These are phyloP conservation scores for Colletotrichum theobromicola DNA, from an alignment of 2,329 filamentous ascomycete genomes.

Conservation along the genomic window DNA sequence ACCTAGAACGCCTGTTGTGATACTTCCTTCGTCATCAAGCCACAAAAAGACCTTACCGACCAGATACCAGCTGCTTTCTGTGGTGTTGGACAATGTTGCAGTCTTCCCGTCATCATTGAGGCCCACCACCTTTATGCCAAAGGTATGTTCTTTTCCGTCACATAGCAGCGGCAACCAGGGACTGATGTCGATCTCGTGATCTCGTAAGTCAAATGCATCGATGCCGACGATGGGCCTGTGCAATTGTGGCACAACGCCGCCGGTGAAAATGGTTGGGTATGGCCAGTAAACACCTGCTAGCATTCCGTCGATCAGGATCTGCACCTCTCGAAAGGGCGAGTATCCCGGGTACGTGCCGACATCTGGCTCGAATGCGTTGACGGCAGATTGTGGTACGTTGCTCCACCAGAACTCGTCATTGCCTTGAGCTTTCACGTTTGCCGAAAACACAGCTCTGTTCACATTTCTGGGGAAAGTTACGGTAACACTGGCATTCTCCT, in stretches of 20 bases:
- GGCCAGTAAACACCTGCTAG: slow-evolving; percentile 82
- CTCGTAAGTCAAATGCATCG: slow-evolving; percentile 78
- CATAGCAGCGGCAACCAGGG: slow-evolving; percentile 75
- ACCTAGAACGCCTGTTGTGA: slow-evolving; percentile 55
- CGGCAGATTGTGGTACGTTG: slow-evolving; percentile 71
- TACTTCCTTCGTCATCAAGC: slow-evolving; percentile 56
- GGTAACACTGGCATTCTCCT: slow-evolving; percentile 61
- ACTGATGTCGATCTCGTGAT: slow-evolving; percentile 83
- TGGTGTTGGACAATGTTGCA: slow-evolving; percentile 56
- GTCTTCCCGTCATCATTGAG: slow-evolving; percentile 53
- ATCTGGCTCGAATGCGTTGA: slow-evolving; percentile 60
- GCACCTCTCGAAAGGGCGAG: slow-evolving; percentile 81
- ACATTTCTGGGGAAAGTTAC: slow-evolving; percentile 68
- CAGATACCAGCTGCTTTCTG: slow-evolving; percentile 74
- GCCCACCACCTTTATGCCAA: slow-evolving; percentile 72
- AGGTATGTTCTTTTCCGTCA: slow-evolving; percentile 68
- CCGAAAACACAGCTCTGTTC: slow-evolving; percentile 74
- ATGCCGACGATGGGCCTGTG: slow-evolving; percentile 81
- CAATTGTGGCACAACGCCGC: slow-evolving; percentile 76
- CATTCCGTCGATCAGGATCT: slow-evolving; percentile 74
- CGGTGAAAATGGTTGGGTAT: slow-evolving; percentile 82
- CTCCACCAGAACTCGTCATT: slow-evolving; percentile 87
- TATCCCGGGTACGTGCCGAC: slow-evolving; percentile 67
- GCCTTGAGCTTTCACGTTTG: slow-evolving; percentile 77
- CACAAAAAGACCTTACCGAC: slow-evolving; percentile 83